A percentile compares a stretch with the other conserved stretches of the same genome.
These are phyloP conservation scores for Solanum chiquidenum DNA, from an alignment of 257 asterid genomes.

Conservation along the genomic window DNA sequence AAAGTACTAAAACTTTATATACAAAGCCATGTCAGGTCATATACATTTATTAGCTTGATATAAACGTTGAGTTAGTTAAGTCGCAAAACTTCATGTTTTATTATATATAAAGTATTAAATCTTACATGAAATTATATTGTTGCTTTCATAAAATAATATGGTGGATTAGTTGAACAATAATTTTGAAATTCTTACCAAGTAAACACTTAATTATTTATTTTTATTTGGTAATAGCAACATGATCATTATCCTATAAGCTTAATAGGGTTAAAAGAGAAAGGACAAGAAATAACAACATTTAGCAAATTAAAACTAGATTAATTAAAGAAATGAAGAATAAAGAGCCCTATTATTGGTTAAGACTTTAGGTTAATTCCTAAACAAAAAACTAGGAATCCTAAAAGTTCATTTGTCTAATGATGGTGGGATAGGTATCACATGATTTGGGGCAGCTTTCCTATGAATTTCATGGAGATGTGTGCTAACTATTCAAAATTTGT, in stretches of 20 bases:
- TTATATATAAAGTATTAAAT: too few relatives aligned
- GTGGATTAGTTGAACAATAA: neutral
- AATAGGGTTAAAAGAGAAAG: neutral
- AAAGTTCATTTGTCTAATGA: neutral
- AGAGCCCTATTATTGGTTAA: neutral
- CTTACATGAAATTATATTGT: neutral
- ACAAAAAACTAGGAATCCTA: neutral
- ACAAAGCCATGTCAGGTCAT: neutral
- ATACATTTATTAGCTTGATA: neutral
- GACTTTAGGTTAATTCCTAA: neutral
- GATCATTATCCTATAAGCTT: neutral
- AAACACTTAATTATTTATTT: neutral
- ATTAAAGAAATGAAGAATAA: neutral
- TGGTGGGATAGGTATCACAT: neutral
- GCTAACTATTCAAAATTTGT: neutral
- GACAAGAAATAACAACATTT: neutral
- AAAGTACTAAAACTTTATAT: too few relatives aligned
- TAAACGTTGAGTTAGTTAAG: neutral
- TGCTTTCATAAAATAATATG: neutral
- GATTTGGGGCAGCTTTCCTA: neutral
- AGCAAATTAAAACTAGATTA: neutral
- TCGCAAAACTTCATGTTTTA: neutral
- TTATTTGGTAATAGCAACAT: neutral
- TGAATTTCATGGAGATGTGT: neutral
- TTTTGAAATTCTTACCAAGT: neutral